A percentile compares a stretch with the other conserved stretches of the same genome.
These are phyloP conservation scores for Trifolium fragiferum DNA, from an alignment of 306 rosid genomes.

Conservation along the genomic window DNA sequence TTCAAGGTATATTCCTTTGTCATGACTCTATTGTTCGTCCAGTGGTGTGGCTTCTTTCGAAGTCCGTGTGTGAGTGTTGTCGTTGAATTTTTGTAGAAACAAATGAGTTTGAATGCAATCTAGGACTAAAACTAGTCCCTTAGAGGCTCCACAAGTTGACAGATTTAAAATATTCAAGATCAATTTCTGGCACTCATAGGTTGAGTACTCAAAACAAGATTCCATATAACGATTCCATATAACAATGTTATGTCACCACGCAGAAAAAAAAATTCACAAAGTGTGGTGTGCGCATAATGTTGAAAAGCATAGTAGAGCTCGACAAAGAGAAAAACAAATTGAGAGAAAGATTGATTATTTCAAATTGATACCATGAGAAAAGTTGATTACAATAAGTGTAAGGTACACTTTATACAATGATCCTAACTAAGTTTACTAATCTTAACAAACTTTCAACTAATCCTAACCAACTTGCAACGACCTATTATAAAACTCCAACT, in stretches of 20 bases:
- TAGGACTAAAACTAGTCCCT: neutral
- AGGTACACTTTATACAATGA: neutral
- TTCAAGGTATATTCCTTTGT: neutral
- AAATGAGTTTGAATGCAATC: too few species aligned
- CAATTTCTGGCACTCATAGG: neutral
- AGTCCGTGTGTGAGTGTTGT: neutral
- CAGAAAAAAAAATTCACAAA: too few species aligned
- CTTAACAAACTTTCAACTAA: neutral
- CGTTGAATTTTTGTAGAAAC: too few species aligned
- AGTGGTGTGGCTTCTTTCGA: neutral
- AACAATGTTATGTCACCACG: too few species aligned
- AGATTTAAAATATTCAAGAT: neutral
- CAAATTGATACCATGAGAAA: neutral
- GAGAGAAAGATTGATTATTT: conserved; percentile 3
- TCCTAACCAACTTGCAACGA: neutral
- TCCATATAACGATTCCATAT: too few species aligned
- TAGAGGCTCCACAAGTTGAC: neutral
- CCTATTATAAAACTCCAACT: neutral
- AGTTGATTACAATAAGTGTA: neutral
- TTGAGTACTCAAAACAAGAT: neutral
- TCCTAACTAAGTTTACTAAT: neutral
- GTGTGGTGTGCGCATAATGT: neutral
- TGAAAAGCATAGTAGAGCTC: neutral
- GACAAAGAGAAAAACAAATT: neutral
- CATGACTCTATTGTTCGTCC: neutral